Conservation (phyloP, 768 basidiomycete genomes). For the Pleurotus tuber-regium region DNA sequence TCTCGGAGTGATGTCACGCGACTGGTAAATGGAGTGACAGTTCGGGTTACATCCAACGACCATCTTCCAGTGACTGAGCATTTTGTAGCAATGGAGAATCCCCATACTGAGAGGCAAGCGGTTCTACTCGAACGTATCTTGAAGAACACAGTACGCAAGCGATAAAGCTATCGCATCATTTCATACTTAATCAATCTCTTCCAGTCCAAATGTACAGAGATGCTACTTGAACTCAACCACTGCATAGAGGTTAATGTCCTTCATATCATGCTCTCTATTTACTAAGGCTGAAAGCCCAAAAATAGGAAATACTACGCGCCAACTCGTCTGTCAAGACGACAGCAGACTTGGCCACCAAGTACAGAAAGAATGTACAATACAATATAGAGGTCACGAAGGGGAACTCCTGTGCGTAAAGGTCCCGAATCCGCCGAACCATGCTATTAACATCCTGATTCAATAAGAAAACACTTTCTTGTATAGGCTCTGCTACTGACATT, state of each 20-base stretch:
- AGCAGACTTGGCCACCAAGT: slow-evolving; percentile 82
- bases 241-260: slow-evolving; percentile 64
- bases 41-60: slow-evolving; percentile 15
- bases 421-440: too few relatives aligned
- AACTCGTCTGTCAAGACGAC: slow-evolving; percentile 78
- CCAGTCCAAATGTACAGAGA: slow-evolving; percentile 92
- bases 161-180: background rate
- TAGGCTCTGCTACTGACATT: too few relatives aligned
- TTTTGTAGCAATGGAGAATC: slow-evolving; percentile 99
- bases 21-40: slow-evolving; percentile 6
- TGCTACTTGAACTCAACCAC: slow-evolving; percentile 84
- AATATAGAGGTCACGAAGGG: slow-evolving; percentile 75
- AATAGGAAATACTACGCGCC: slow-evolving; percentile 75
- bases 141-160: slow-evolving; percentile 73
- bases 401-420: slow-evolving; percentile 16
- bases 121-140: slow-evolving; percentile 87
- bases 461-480: too few relatives aligned
- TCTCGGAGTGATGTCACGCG: slow-evolving; percentile 15
- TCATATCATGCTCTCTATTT: slow-evolving; percentile 5
- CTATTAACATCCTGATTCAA: too few relatives aligned
- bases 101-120: slow-evolving; percentile 90
- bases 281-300: background rate
- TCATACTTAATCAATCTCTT: background rate
- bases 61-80: too few relatives aligned
- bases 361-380: slow-evolving; percentile 90